Percentiles rank a stretch among this genome's conserved stretches.
Evolutionary conservation across 306 rosid species (phyloP).

Genomic region (Cucurbita moschata): DNA sequence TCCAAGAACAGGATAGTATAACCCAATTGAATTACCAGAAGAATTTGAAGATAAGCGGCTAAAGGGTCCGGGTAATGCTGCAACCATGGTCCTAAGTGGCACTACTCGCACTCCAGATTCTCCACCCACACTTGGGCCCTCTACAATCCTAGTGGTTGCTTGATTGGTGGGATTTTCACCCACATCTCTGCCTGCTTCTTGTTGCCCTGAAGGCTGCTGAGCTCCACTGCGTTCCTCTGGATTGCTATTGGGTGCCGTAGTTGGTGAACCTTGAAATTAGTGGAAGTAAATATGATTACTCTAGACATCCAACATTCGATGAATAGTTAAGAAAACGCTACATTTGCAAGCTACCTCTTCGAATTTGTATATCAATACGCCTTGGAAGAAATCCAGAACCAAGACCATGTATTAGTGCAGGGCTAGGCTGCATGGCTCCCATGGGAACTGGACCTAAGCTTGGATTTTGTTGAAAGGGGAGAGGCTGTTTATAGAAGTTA

Average conservation of each 20-base stretch:
- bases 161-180: constrained; percentile 43
- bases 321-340: background rate
- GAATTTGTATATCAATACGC: constrained; percentile 92
- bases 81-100: constrained; percentile 84
- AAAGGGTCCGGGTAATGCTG: constrained; percentile 54
- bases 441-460: constrained; percentile 64
- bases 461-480: constrained; percentile 69
- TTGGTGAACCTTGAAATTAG: constrained; percentile 41
- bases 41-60: constrained; percentile 52
- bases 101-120: constrained; percentile 64
- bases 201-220: constrained; percentile 39
- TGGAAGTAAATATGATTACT: background rate
- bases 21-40: constrained; percentile 60
- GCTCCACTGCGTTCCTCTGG: constrained; percentile 46
- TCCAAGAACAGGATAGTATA: constrained; percentile 78
- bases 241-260: constrained; percentile 31
- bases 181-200: constrained; percentile 30
- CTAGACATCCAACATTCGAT: background rate
- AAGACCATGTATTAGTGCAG: constrained; percentile 52
- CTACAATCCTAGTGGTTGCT: constrained; percentile 33
- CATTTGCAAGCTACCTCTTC: constrained; percentile 45
- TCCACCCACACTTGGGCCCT: constrained; percentile 35
- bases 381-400: constrained; percentile 63
- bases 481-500: constrained; percentile 54
- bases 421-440: constrained; percentile 53